These are phyloP conservation scores for Simplicillium sp. DNA, from an alignment of 2,329 filamentous ascomycete genomes.

Conservation along the genomic window DNA sequence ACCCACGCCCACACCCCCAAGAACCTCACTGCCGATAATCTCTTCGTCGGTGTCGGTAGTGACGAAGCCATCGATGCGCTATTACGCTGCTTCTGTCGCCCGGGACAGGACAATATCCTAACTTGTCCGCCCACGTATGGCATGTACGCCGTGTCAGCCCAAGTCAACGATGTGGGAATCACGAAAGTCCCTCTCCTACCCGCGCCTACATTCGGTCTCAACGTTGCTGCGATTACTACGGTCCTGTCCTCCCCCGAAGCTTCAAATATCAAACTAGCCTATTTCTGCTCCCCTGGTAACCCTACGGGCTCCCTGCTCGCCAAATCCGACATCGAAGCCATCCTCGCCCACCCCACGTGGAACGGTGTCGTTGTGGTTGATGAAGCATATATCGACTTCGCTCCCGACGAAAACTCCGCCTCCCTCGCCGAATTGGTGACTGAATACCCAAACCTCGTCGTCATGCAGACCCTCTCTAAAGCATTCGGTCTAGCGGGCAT, in stretches of 20 bases:
- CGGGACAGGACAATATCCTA: conserved; percentile 80
- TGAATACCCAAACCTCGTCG: conserved; percentile 90
- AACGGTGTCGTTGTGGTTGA: conserved; percentile 91
- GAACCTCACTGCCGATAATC: conserved; percentile 65
- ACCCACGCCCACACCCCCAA: conserved; percentile 70
- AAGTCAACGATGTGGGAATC: conserved; percentile 84
- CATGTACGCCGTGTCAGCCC: conserved; percentile 93
- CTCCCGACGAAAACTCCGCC: conserved; percentile 48
- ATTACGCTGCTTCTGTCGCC: conserved; percentile 84
- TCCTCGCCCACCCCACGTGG: conserved; percentile 84
- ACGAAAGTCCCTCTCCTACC: conserved; percentile 76
- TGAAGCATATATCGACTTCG: conserved; percentile 94
- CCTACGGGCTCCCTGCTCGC: conserved; percentile 73
- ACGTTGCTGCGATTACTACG: conserved; percentile 58
- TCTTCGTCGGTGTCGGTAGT: conserved; percentile 92
- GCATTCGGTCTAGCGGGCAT: conserved; percentile 95
- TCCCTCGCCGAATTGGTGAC: conserved; percentile 86
- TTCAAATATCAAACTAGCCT: conserved; percentile 71
- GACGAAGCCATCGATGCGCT: conserved; percentile 96
- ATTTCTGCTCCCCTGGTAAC: conserved; percentile 92
- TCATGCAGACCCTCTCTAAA: conserved; percentile 98
- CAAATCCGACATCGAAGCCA: conserved; percentile 61
- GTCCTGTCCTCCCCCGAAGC: conserved; percentile 42
- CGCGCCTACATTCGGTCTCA: conserved; percentile 63
- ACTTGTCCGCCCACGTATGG: conserved; percentile 96